Conservation (phyloP, 2,329 filamentous ascomycete species). For the Aspergillus chevalieri region DNA sequence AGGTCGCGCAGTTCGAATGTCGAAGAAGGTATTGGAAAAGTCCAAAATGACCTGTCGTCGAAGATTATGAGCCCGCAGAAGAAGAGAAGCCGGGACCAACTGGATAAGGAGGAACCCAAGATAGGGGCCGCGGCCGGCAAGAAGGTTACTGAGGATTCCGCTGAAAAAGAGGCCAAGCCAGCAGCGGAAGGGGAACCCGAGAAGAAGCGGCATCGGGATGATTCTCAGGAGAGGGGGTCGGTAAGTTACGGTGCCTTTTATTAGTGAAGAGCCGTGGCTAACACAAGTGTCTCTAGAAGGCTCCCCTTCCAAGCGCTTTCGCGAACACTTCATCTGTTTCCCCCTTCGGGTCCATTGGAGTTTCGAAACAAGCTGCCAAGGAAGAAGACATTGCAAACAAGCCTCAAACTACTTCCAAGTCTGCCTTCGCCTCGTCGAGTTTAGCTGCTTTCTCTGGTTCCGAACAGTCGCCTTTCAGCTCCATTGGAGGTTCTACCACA, state of each 20-base stretch:
- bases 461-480: slow-evolving; percentile 58
- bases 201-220: slow-evolving; percentile 40
- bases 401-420: slow-evolving; percentile 45
- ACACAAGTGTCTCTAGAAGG: slow-evolving; percentile 14
- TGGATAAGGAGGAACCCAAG: slow-evolving; percentile 31
- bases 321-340: slow-evolving; percentile 39
- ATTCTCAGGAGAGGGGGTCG: slow-evolving; percentile 31
- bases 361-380: slow-evolving; percentile 21
- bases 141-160: slow-evolving; percentile 11
- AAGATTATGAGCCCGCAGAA: slow-evolving; percentile 34
- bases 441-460: slow-evolving; percentile 61
- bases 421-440: slow-evolving; percentile 62
- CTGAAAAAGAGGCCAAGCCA: slow-evolving; percentile 10
- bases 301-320: slow-evolving; percentile 34
- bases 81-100: slow-evolving; percentile 39
- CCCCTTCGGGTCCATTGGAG: slow-evolving; percentile 34
- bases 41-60: slow-evolving; percentile 4
- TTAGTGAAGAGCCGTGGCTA: not conserved
- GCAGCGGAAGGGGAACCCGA: slow-evolving; percentile 31
- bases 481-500: slow-evolving; percentile 43
- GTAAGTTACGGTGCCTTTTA: slow-evolving; percentile 14
- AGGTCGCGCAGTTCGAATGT: slow-evolving; percentile 38
- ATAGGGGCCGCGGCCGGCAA: slow-evolving; percentile 10
- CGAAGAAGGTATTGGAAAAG: slow-evolving; percentile 20
- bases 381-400: slow-evolving; percentile 14